Evolutionary conservation across 164 flowering plant genomes (phyloP), one percentile per base, ranked within the genome.

Genomic region (Nymphaea colorata): DNA sequence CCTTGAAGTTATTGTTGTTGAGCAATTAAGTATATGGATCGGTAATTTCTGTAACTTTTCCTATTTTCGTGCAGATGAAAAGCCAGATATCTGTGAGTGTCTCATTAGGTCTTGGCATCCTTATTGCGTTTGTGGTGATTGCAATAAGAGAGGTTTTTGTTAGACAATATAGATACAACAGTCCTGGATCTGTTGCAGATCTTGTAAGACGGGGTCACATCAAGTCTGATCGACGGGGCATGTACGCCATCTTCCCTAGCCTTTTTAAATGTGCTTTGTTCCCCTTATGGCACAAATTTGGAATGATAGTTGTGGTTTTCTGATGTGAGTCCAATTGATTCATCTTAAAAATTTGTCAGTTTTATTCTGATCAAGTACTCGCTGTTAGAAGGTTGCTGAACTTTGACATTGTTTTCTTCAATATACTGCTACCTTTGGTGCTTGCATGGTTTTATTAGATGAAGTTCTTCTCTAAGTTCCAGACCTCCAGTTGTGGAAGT

Each of bases 161-260:
- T 61, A 85, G 82, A 77, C 86, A 77, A 72, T 69, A 80, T 44
- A 84, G 81, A 64, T 15, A 76, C 65, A 78, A 70, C 60, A 80
- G 72, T 65, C 84, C 87, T 69, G 99, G 99, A 51, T 83, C 99
- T 68, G 95, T 94, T 3, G 96, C 89, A 67, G 96, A 94, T 81
- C 96, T 91, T 76, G 96, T 94, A 44, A 86, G 91, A 68, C 92
- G 97, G 66, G 97, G 99, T 41, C 99, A 91, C 79, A 76, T 94
- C 68, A 85, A 88, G 82, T 90, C 96, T 68, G 97, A 94, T 88
- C 90, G 89, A 84, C 86, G 97, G 91, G 97, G 99, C 97, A 91
- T 94, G 99, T 94, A 94, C 77, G 99, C 78, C 76, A 4, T 61
- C 10, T 61, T 41, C 36, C 36, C 36, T n/a, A 25, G 36, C 36